Evolutionary conservation across 2,329 filamentous ascomycete genomes (phyloP).

Genomic region (Stagonosporopsis tanaceti): DNA sequence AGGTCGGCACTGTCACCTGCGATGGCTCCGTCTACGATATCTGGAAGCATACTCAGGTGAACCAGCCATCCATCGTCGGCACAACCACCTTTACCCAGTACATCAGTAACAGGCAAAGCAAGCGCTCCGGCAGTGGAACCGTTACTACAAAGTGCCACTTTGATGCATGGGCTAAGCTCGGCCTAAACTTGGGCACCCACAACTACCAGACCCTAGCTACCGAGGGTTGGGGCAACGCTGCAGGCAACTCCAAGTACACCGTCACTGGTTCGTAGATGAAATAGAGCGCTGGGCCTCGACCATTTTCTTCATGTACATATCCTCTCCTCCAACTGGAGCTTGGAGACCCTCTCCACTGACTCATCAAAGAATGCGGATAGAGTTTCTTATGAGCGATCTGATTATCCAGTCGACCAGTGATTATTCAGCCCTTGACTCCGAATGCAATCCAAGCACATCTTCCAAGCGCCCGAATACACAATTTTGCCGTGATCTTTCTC

Average conservation of each 20-base stretch:
- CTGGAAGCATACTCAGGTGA: constrained; percentile 44
- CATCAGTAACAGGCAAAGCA: constrained; percentile 48
- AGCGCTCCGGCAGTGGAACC: constrained; percentile 40
- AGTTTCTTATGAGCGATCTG: too few species aligned
- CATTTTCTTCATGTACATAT: not conserved
- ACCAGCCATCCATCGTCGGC: constrained; percentile 58
- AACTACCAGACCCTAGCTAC: constrained; percentile 43
- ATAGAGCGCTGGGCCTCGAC: not conserved
- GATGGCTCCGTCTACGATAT: constrained; percentile 44
- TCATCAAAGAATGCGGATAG: too few species aligned
- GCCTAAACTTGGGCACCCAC: constrained; percentile 37
- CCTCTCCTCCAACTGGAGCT: too few species aligned
- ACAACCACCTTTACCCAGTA: constrained; percentile 61
- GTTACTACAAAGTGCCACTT: constrained; percentile 44
- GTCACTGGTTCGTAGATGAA: constrained; percentile 24
- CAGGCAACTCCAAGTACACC: constrained; percentile 40
- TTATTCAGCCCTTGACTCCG: too few species aligned
- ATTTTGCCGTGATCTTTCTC: too few species aligned
- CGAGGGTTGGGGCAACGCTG: constrained; percentile 42
- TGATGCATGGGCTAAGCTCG: constrained; percentile 38
- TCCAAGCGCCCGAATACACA: too few species aligned
- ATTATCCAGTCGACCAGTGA: too few species aligned
- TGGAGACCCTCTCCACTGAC: too few species aligned
- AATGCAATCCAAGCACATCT: too few species aligned
- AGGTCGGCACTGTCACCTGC: constrained; percentile 37